phyloP scores from a whole-genome alignment of 1,284 basidiomycete species.

The Dichomitus squalens region DNA sequence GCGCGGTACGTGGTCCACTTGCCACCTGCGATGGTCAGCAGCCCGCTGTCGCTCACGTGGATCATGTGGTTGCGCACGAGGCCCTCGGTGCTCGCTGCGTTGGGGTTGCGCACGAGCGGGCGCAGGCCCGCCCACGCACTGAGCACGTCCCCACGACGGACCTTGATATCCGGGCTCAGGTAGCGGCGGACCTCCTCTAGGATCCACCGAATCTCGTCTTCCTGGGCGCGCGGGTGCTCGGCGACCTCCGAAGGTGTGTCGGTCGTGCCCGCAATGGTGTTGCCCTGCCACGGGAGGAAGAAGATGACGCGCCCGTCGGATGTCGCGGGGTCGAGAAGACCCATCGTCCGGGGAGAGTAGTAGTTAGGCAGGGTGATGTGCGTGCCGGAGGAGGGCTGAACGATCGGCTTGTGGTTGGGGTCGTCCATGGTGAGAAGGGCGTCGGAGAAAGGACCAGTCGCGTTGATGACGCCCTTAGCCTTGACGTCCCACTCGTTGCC shows the following conservation, averaged over 20 bases:
- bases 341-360: conserved; percentile 95
- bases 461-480: conserved; percentile 94
- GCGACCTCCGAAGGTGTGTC: conserved; percentile 83
- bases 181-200: conserved; percentile 92
- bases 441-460: conserved; percentile 95
- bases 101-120: conserved; percentile 88
- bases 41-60: conserved; percentile 78
- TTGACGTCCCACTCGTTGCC: conserved; percentile 84
- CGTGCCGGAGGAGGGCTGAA: conserved; percentile 90
- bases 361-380: conserved; percentile 98
- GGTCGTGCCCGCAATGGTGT: conserved; percentile 96
- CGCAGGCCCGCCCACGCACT: conserved; percentile 94
- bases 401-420: conserved; percentile 82
- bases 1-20: conserved; percentile 99
- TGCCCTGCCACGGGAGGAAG: conserved; percentile 98
- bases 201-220: conserved; percentile 97
- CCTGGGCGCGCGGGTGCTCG: conserved; percentile 81
- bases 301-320: conserved; percentile 98
- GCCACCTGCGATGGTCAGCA: conserved; percentile 95
- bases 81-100: conserved; percentile 79
- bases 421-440: conserved; percentile 87
- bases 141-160: conserved; percentile 95
- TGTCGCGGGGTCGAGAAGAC: conserved; percentile 92
- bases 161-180: conserved; percentile 90
- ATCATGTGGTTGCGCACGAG: conserved; percentile 96